phyloP scores from a whole-genome alignment of 192 early-diverging fungal species.

The Helicostylum pulchrum region DNA sequence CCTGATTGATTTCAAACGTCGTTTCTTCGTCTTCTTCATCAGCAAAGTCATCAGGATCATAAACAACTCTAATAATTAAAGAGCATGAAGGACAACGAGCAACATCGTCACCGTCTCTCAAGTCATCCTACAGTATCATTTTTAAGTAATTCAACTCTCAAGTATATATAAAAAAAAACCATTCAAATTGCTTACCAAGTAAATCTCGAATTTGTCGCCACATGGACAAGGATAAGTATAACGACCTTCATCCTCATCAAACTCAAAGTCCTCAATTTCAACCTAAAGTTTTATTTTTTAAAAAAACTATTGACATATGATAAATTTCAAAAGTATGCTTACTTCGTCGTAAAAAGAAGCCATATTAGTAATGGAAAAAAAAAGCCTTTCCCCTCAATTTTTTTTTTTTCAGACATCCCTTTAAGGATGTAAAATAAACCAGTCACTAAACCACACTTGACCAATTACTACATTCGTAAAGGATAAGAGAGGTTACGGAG shows the following conservation, averaged over 20 bases:
- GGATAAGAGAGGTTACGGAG: no score
- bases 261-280: slow-evolving; percentile 85
- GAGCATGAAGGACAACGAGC: slow-evolving; percentile 93
- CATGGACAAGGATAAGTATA: slow-evolving; percentile 97
- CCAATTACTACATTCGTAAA: no score
- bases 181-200: slow-evolving; percentile 44
- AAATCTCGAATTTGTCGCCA: slow-evolving; percentile 92
- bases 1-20: slow-evolving; percentile 31
- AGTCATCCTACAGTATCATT: slow-evolving; percentile 51
- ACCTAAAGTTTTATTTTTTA: slow-evolving; percentile 8
- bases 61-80: slow-evolving; percentile 86
- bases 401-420: no score
- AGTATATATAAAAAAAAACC: background rate
- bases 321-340: background rate
- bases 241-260: slow-evolving; percentile 74
- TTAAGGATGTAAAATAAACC: no score
- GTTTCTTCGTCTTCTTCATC: slow-evolving; percentile 49
- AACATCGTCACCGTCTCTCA: slow-evolving; percentile 81
- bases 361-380: slow-evolving; percentile 25
- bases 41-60: slow-evolving; percentile 72
- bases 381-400: no score
- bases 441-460: no score
- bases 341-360: slow-evolving; percentile 50
- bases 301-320: background rate
- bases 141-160: background rate